Base-by-base conservation (phyloP, 768 basidiomycete species). In the Kwoniella sp. region DNA sequence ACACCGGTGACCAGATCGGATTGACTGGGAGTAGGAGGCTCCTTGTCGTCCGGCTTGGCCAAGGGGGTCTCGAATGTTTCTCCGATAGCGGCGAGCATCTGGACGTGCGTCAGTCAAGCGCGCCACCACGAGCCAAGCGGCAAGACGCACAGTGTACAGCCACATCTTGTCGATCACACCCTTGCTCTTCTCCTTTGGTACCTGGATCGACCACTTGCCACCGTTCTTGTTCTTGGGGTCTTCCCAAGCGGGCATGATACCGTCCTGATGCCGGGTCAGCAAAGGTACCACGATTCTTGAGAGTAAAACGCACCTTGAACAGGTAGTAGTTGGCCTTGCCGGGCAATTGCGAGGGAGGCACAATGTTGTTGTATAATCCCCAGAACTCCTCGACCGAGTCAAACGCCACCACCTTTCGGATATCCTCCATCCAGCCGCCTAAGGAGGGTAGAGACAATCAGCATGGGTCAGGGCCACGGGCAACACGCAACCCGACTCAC, bases 21-120 rank as follows among this genome's bases (percentile, higher is more conserved):
- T 61, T 89, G 78, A 19, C 27, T 43, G 15, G 63, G 60, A n/a
- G 52, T 44, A 8, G 46, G 36, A 22, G 46, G 22, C 20, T 45
- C 40, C 29, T 55, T 56, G 29, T 65, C 62, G 15, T 52, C 59
- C 14, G 56, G 39, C 14, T 59, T 56, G 10, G 63, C 50, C 41
- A 88, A 80, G 47, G 84, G 82, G 14, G 92, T 89, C 75, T 98
- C 95, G 73, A 95, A 96, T 0, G 91, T 99, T 77, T 99, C 95
- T 46, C 95, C 95, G 61, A 99, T 99, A 38, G 93, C 95, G 55
- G 95, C 95, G 53, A 99, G 84, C 93, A 98, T 96, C 95, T 98
- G 74, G n/a, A n/a, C n/a, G n/a, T n/a, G n/a, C n/a, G n/a, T n/a
- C n/a, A n/a, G n/a, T n/a, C n/a, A n/a, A n/a, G n/a, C n/a, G n/a